phyloP scores from a whole-genome alignment of 495 filamentous ascomycete genomes.

The Niebla homalea region DNA sequence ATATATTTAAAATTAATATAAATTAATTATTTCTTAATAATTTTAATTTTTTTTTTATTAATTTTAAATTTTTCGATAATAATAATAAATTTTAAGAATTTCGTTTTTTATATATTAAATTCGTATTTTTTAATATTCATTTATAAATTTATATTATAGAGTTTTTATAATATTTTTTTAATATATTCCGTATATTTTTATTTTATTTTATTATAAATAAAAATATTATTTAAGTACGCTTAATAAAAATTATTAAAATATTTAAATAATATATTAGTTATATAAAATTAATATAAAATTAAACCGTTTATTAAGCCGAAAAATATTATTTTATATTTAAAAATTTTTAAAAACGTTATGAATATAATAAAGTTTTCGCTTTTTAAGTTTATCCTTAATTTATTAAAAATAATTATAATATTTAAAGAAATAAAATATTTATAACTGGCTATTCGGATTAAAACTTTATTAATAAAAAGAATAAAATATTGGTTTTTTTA shows the following conservation, averaged over 20 bases:
- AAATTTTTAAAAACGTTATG: conserved; percentile 17
- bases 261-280: neutral
- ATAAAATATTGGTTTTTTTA: conserved; percentile 30
- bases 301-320: conserved; percentile 20
- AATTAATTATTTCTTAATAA: neutral
- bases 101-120: neutral
- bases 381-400: conserved; percentile 19
- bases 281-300: neutral
- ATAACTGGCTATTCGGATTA: conserved; percentile 18
- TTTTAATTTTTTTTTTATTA: neutral
- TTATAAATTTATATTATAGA: neutral
- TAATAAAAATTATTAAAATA: conserved; percentile 2
- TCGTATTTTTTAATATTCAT: conserved; percentile 2
- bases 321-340: conserved; percentile 22
- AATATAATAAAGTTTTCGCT: conserved; percentile 23
- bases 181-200: neutral
- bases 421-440: conserved; percentile 32
- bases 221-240: conserved; percentile 1
- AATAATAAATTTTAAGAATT: neutral
- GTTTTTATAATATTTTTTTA: neutral
- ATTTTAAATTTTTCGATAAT: neutral
- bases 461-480: conserved; percentile 30
- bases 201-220: conserved; percentile 1
- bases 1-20: too few relatives aligned
- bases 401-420: conserved; percentile 27